Percentiles rank a stretch among this genome's conserved stretches.
These are phyloP conservation scores for Plasmodium knowlesi DNA, from an alignment of 169 alveolate species.

Conservation along the genomic window DNA sequence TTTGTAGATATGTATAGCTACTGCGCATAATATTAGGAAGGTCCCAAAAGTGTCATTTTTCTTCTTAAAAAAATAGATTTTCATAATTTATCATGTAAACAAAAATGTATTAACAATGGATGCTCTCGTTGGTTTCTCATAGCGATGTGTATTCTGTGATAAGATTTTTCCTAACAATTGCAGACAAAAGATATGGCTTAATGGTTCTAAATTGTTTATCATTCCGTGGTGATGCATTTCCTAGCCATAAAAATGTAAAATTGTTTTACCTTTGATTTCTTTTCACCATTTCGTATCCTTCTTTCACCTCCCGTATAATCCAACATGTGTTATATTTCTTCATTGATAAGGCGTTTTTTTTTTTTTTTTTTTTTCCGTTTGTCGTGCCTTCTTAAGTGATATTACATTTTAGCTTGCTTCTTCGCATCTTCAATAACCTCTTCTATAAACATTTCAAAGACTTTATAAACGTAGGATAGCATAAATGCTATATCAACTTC, in stretches of 20 bases:
- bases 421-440: constrained; percentile 13
- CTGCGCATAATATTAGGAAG: neutral
- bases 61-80: neutral
- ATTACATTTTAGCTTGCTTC: constrained; percentile 4
- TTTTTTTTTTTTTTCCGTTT: neutral
- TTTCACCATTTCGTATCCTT: neutral
- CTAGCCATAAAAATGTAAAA: neutral
- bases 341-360: neutral
- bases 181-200: neutral
- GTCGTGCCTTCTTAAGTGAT: neutral
- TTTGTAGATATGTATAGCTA: neutral
- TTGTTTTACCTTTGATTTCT: neutral
- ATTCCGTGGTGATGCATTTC: neutral
- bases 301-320: neutral
- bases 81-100: neutral
- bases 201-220: neutral
- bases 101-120: neutral
- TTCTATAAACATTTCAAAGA: neutral
- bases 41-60: neutral
- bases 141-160: neutral
- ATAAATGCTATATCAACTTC: constrained; percentile 5
- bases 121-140: neutral
- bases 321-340: neutral
- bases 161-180: neutral
- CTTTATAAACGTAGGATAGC: neutral